phyloP scores from a whole-genome alignment of 1,284 basidiomycete species.

The Bondarzewia mesenterica region DNA sequence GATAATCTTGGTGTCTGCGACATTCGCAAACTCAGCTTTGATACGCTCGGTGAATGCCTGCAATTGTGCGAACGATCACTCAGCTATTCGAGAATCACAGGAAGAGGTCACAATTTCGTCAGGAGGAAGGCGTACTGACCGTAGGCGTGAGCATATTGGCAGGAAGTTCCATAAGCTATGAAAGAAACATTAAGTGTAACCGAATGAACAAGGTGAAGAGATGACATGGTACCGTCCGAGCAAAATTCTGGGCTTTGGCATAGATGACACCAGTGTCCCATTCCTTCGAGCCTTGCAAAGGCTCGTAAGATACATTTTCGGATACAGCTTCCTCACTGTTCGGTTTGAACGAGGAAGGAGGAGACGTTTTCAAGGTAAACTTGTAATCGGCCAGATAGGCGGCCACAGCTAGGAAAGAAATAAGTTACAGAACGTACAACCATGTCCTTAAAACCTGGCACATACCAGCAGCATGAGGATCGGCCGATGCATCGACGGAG shows the following conservation, averaged over 20 bases:
- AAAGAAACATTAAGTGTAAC: conserved; percentile 1
- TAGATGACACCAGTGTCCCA: conserved; percentile 72
- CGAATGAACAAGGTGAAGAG: background rate
- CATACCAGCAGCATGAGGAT: conserved; percentile 69
- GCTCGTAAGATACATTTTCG: conserved; percentile 38
- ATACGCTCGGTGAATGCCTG: conserved; percentile 69
- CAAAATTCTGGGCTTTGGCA: conserved; percentile 78
- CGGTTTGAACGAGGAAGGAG: conserved; percentile 51
- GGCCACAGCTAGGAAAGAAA: conserved; percentile 50
- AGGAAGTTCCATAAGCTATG: conserved; percentile 74
- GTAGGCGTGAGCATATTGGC: conserved; percentile 81
- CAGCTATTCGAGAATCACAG: background rate
- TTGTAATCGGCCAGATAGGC: conserved; percentile 67
- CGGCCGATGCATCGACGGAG: conserved; percentile 50
- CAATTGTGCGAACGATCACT: too few relatives aligned
- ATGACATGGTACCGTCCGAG: conserved; percentile 45
- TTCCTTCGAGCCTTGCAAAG: conserved; percentile 37
- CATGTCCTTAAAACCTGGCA: background rate
- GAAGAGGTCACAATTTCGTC: background rate
- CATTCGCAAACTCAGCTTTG: conserved; percentile 55
- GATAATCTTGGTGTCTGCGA: conserved; percentile 65
- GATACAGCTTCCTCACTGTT: conserved; percentile 38
- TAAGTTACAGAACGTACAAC: background rate
- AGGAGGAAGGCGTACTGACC: conserved; percentile 25
- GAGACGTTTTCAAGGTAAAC: conserved; percentile 69